Conservation (phyloP, 805 yeast species). For the Wickerhamiella spandovensis region DNA sequence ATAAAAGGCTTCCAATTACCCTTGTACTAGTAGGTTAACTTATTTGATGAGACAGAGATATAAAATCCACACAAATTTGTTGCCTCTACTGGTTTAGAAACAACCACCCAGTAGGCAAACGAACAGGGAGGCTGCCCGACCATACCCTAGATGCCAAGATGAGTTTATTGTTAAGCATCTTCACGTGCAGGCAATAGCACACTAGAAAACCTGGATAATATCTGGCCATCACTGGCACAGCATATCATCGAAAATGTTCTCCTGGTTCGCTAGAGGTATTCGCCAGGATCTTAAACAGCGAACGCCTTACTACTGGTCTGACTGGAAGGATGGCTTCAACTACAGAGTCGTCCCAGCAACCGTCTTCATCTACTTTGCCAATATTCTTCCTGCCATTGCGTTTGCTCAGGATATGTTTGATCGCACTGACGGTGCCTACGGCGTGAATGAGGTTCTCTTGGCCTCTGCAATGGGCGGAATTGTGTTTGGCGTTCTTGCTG, state of each 20-base stretch:
- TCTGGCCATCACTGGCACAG: neutral
- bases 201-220: neutral
- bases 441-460: constrained; percentile 78
- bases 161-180: neutral
- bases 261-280: constrained; percentile 30
- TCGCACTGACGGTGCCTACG: constrained; percentile 73
- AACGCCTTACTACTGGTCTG: constrained; percentile 58
- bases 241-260: neutral
- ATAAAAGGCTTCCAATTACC: too few relatives aligned
- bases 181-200: neutral
- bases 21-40: too few relatives aligned
- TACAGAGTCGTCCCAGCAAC: constrained; percentile 83
- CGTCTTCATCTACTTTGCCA: constrained; percentile 74
- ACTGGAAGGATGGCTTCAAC: constrained; percentile 70
- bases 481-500: constrained; percentile 71
- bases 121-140: too few relatives aligned
- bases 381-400: constrained; percentile 82
- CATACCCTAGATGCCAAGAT: neutral
- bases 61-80: too few relatives aligned
- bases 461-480: constrained; percentile 82
- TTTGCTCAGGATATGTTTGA: constrained; percentile 97
- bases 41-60: too few relatives aligned
- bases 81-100: too few relatives aligned
- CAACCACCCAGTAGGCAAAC: too few relatives aligned
- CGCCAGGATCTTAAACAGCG: constrained; percentile 37